Evolutionary conservation across 352 stramenopile genomes (phyloP).

Genomic region (Phytophthora colocasiae): DNA sequence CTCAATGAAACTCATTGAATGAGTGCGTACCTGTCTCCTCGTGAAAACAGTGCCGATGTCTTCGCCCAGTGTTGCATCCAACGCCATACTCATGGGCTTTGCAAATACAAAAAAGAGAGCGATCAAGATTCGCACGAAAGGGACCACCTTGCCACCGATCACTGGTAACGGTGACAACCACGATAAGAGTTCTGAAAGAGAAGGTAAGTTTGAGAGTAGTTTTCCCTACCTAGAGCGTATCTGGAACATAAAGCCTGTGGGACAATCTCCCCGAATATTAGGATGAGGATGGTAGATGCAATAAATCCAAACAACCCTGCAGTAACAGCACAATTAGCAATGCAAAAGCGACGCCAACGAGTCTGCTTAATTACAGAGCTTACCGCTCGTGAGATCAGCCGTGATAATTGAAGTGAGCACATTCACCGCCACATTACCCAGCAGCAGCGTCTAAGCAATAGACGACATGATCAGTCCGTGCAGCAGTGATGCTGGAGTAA

Average conservation of each 20-base stretch:
- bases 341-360: neutral
- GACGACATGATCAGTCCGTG: too few relatives aligned
- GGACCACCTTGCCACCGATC: conserved; percentile 80
- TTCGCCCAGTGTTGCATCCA: conserved; percentile 94
- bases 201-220: conserved; percentile 2
- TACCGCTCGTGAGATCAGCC: conserved; percentile 87
- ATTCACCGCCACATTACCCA: conserved; percentile 98
- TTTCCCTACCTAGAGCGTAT: conserved; percentile 90
- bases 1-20: neutral
- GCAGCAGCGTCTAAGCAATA: conserved; percentile 86
- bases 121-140: conserved; percentile 94
- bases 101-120: conserved; percentile 94
- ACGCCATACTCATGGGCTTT: conserved; percentile 92
- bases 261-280: conserved; percentile 97
- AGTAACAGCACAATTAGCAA: conserved; percentile 4
- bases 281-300: conserved; percentile 94
- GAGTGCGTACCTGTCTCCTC: conserved; percentile 59
- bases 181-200: neutral
- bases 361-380: neutral
- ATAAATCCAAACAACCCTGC: conserved; percentile 91
- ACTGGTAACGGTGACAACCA: conserved; percentile 34
- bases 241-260: conserved; percentile 94
- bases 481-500: too few relatives aligned
- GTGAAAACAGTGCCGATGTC: conserved; percentile 97
- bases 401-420: conserved; percentile 97